A percentile compares a stretch with the other conserved stretches of the same genome.
Conservation (phyloP, 2,329 filamentous ascomycete species). For the Rhynchosporium agropyri region DNA sequence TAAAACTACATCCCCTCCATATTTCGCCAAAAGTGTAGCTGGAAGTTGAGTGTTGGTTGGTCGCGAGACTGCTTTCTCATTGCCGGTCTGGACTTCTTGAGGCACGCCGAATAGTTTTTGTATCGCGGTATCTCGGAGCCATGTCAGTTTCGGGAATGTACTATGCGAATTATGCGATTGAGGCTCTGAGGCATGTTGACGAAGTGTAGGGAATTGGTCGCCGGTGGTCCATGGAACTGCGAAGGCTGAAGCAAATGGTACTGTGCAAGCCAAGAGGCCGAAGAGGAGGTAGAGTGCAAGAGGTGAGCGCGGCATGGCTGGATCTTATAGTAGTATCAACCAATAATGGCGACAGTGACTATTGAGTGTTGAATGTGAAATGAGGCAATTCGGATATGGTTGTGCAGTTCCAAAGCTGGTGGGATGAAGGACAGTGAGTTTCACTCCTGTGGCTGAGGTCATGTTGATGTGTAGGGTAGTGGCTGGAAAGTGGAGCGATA, state of each 20-base stretch:
- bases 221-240: constrained; percentile 33
- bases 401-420: background rate
- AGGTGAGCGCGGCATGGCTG: constrained; percentile 62
- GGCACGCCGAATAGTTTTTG: constrained; percentile 53
- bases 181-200: constrained; percentile 21
- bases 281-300: constrained; percentile 17
- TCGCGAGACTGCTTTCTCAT: constrained; percentile 25
- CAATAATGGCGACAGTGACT: constrained; percentile 66
- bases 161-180: constrained; percentile 19
- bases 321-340: constrained; percentile 84
- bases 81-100: constrained; percentile 32
- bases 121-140: constrained; percentile 53
- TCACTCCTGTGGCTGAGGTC: background rate
- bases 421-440: background rate
- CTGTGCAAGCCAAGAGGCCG: constrained; percentile 21
- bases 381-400: constrained; percentile 8
- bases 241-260: constrained; percentile 23
- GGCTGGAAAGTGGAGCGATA: background rate
- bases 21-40: constrained; percentile 49
- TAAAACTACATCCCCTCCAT: constrained; percentile 82
- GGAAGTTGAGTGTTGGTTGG: constrained; percentile 42
- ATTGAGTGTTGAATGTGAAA: background rate
- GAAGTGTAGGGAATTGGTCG: constrained; percentile 24
- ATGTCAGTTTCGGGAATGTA: constrained; percentile 53
- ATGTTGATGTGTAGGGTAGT: too few relatives aligned